These are phyloP conservation scores for Mycogone perniciosa DNA, from an alignment of 2,329 filamentous ascomycete species.

Conservation along the genomic window DNA sequence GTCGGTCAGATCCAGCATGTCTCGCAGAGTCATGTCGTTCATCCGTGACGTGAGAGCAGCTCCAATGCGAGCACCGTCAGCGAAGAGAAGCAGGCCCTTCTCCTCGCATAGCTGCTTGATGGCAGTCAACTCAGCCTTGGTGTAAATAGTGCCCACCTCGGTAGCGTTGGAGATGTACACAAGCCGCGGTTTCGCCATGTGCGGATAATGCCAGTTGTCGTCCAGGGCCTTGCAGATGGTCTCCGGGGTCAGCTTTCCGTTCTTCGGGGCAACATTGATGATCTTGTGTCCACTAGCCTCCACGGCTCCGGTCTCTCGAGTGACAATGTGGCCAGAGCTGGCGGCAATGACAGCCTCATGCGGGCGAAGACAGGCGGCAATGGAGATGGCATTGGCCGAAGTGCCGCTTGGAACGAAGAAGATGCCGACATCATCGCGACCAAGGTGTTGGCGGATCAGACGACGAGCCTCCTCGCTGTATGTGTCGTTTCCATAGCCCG, in stretches of 20 bases:
- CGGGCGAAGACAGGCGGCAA: slow-evolving; percentile 43
- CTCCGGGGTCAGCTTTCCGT: slow-evolving; percentile 41
- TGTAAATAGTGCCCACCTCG: slow-evolving; percentile 44
- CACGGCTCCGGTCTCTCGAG: slow-evolving; percentile 44
- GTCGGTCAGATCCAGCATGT: slow-evolving; percentile 41
- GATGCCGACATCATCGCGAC: slow-evolving; percentile 35
- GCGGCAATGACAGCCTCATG: slow-evolving; percentile 47
- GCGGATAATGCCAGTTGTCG: slow-evolving; percentile 45
- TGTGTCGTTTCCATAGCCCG: slow-evolving; percentile 41
- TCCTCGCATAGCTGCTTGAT: slow-evolving; percentile 38
- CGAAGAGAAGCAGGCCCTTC: slow-evolving; percentile 36
- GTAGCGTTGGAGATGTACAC: slow-evolving; percentile 48
- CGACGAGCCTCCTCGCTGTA: slow-evolving; percentile 36
- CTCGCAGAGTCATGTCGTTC: slow-evolving; percentile 38
- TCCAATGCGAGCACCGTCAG: slow-evolving; percentile 43
- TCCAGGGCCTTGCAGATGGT: slow-evolving; percentile 36
- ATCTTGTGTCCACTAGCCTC: slow-evolving; percentile 47
- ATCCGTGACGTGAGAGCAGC: slow-evolving; percentile 35
- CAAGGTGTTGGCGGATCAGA: slow-evolving; percentile 34
- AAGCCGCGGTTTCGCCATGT: slow-evolving; percentile 45
- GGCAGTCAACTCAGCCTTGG: slow-evolving; percentile 33
- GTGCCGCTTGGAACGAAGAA: slow-evolving; percentile 48
- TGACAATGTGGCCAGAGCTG: slow-evolving; percentile 43
- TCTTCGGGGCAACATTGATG: slow-evolving; percentile 38
- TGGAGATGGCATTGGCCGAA: slow-evolving; percentile 46